Evolutionary conservation across 306 rosid genomes (phyloP).

Genomic region (Citrullus colocynthis): DNA sequence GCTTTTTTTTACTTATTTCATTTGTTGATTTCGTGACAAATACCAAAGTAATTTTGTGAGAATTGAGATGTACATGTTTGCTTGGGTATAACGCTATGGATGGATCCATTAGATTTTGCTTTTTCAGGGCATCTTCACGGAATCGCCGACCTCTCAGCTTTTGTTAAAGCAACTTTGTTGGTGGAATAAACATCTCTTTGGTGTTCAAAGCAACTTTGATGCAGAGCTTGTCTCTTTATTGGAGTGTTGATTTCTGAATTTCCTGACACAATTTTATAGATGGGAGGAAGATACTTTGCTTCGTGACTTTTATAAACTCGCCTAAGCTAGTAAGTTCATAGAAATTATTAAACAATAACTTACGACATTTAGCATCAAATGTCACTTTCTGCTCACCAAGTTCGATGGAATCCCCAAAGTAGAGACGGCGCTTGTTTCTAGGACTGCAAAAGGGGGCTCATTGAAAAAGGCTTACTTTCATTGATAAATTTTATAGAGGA

Average conservation of each 20-base stretch:
- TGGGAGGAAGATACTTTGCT: background rate
- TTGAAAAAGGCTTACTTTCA: background rate
- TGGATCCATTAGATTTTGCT: background rate
- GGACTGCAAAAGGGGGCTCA: background rate
- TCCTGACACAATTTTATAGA: background rate
- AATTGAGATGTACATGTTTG: background rate
- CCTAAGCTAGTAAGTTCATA: background rate
- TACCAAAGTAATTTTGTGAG: too few species aligned
- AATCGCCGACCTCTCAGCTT: background rate
- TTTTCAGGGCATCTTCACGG: slow-evolving; percentile 6
- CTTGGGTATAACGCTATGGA: background rate
- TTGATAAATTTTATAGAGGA: too few species aligned
- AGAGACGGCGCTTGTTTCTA: background rate
- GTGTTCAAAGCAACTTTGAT: background rate
- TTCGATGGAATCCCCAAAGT: background rate
- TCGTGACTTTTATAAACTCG: background rate
- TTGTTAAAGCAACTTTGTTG: slow-evolving; percentile 7
- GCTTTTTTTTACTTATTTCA: too few species aligned
- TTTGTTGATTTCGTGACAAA: too few species aligned
- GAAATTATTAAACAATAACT: background rate
- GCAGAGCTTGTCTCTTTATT: slow-evolving; percentile 4
- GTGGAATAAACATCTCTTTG: background rate
- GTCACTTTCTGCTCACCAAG: background rate
- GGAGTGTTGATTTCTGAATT: background rate
- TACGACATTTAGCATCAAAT: background rate